Conservation (phyloP, 192 early-diverging fungal genomes). For the Funneliformis mosseae region DNA sequence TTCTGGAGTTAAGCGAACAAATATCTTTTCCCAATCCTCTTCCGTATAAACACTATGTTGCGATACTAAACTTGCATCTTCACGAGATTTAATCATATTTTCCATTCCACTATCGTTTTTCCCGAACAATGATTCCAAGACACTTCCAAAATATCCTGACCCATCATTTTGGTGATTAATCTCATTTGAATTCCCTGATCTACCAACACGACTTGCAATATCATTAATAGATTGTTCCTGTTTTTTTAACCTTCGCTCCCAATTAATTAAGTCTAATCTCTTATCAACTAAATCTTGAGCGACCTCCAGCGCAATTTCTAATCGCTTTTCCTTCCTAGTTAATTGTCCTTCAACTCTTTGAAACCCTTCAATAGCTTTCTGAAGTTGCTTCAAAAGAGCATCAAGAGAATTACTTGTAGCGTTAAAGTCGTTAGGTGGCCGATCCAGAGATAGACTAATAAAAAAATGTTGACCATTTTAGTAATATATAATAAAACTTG, state of each 20-base stretch:
- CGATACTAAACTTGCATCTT: background rate
- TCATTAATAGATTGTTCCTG: background rate
- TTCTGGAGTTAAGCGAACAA: background rate
- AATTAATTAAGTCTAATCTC: background rate
- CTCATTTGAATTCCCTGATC: background rate
- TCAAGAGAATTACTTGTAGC: background rate
- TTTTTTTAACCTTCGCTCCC: background rate
- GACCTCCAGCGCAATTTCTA: background rate
- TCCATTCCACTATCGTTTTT: background rate
- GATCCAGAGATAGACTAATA: background rate
- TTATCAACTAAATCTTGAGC: background rate
- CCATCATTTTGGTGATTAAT: background rate
- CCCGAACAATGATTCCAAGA: background rate
- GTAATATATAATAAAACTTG: background rate
- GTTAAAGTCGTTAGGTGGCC: background rate
- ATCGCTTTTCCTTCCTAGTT: background rate
- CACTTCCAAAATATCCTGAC: background rate
- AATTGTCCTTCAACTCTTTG: background rate
- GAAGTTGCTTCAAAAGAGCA: background rate
- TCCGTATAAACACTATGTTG: background rate
- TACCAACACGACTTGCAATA: background rate
- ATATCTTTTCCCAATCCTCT: background rate
- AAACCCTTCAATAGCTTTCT: background rate
- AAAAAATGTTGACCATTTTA: background rate
- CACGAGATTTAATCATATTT: background rate